Percentiles rank a stretch among this genome's conserved stretches.
phyloP scores from a whole-genome alignment of 345 rosid species.

The Corchorus olitorius region DNA sequence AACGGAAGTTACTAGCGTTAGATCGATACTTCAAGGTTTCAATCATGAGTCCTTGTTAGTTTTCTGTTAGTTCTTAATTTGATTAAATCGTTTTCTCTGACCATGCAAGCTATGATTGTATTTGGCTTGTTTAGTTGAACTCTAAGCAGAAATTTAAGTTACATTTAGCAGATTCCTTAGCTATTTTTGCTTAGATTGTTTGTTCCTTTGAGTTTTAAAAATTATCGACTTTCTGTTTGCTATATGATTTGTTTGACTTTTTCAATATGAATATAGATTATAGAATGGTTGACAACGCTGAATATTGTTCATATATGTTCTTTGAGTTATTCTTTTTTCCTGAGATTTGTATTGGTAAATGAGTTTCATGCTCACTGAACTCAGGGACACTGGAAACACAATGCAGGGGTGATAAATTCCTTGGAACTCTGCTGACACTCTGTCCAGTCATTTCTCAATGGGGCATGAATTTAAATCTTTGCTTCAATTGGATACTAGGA shows the following conservation, averaged over 20 bases:
- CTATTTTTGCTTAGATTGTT: neutral
- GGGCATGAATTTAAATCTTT: conserved; percentile 45
- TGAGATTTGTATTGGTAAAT: neutral
- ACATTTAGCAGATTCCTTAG: neutral
- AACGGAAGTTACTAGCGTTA: neutral
- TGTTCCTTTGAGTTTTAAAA: neutral
- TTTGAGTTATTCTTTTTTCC: neutral
- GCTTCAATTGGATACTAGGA: conserved; percentile 51
- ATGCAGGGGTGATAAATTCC: conserved; percentile 39
- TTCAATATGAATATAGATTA: neutral
- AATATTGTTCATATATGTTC: neutral
- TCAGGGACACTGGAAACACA: neutral
- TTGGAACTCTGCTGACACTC: neutral
- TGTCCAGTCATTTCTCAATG: conserved; percentile 35
- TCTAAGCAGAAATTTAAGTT: neutral
- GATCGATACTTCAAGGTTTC: neutral
- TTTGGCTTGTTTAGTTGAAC: neutral
- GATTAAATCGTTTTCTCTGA: neutral
- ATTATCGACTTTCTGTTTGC: neutral
- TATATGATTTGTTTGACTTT: neutral
- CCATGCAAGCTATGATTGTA: neutral
- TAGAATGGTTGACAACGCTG: neutral
- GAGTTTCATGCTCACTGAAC: conserved; percentile 4
- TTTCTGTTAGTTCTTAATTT: neutral
- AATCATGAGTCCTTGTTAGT: neutral